Evolutionary conservation across 108 stramenopile species (phyloP).

Genomic region (Nannochloropsis gaditana): DNA sequence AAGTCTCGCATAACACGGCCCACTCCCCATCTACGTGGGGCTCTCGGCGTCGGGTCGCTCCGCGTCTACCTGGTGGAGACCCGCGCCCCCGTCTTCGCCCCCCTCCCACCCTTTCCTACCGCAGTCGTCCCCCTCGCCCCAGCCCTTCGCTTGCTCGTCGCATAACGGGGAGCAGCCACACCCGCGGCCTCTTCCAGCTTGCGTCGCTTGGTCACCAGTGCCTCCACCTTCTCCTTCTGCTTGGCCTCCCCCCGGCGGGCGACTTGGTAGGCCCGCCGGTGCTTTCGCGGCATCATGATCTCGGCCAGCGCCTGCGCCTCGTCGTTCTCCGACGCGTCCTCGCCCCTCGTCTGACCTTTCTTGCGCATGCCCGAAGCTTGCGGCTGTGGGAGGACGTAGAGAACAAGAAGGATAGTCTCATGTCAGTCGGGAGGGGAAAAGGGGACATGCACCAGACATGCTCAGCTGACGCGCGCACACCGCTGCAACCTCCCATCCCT

Average conservation of each 20-base stretch:
- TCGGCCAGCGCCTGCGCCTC: slow-evolving; percentile 42
- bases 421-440: too few species aligned
- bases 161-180: slow-evolving; percentile 27
- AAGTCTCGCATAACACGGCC: too few species aligned
- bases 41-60: too few species aligned
- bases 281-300: background rate
- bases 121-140: background rate
- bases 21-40: too few species aligned
- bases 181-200: slow-evolving; percentile 60
- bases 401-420: too few species aligned
- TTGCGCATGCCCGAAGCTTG: too few species aligned
- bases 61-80: too few species aligned
- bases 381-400: too few species aligned
- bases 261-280: slow-evolving; percentile 6
- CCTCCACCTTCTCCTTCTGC: slow-evolving; percentile 70
- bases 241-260: slow-evolving; percentile 39
- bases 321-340: background rate
- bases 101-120: background rate
- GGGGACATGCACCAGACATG: too few species aligned
- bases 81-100: background rate
- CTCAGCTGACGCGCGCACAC: too few species aligned
- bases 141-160: slow-evolving; percentile 54
- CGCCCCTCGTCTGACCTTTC: background rate
- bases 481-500: too few species aligned
- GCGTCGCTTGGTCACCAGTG: slow-evolving; percentile 62